Evolutionary conservation across 176 grass and related monocot genomes (phyloP).

Genomic region (Calamus simplicifolius): DNA sequence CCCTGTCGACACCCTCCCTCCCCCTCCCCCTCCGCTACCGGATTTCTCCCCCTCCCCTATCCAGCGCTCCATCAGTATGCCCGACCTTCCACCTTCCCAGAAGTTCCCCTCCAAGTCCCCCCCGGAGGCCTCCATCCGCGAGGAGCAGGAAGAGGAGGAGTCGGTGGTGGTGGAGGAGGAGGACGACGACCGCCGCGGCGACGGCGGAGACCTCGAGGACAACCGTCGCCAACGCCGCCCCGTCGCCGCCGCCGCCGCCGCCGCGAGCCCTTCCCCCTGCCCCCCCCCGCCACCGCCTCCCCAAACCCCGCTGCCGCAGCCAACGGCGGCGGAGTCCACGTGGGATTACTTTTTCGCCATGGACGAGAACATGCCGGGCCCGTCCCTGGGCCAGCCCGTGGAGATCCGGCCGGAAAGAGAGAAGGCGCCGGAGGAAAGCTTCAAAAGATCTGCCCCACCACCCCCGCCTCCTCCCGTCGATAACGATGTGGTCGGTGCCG

Average conservation of each 20-base stretch:
- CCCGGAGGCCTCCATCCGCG: slow-evolving; percentile 45
- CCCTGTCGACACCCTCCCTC: slow-evolving; percentile 39
- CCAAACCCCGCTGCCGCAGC: slow-evolving; percentile 26
- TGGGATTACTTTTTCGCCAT: slow-evolving; percentile 97
- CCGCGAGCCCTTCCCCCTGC: background rate
- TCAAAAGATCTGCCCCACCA: slow-evolving; percentile 31
- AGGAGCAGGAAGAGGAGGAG: slow-evolving; percentile 49
- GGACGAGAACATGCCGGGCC: slow-evolving; percentile 47
- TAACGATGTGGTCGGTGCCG: slow-evolving; percentile 11
- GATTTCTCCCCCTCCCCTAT: slow-evolving; percentile 83
- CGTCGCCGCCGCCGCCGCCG: slow-evolving; percentile 23
- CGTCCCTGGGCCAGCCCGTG: slow-evolving; percentile 45
- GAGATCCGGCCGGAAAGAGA: slow-evolving; percentile 38
- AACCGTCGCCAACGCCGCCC: slow-evolving; percentile 16
- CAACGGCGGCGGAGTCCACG: slow-evolving; percentile 17
- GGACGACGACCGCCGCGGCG: slow-evolving; percentile 30
- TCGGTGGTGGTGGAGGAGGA: slow-evolving; percentile 43
- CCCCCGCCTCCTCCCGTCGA: slow-evolving; percentile 12
- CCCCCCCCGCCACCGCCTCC: slow-evolving; percentile 8
- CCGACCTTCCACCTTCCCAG: slow-evolving; percentile 29
- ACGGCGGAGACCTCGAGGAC: slow-evolving; percentile 28
- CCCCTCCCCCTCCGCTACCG: slow-evolving; percentile 65
- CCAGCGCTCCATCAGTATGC: slow-evolving; percentile 84
- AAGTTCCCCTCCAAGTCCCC: slow-evolving; percentile 28
- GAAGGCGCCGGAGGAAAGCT: slow-evolving; percentile 29